Conservation (phyloP, 257 asterid genomes). For the Jasminum sambac region DNA sequence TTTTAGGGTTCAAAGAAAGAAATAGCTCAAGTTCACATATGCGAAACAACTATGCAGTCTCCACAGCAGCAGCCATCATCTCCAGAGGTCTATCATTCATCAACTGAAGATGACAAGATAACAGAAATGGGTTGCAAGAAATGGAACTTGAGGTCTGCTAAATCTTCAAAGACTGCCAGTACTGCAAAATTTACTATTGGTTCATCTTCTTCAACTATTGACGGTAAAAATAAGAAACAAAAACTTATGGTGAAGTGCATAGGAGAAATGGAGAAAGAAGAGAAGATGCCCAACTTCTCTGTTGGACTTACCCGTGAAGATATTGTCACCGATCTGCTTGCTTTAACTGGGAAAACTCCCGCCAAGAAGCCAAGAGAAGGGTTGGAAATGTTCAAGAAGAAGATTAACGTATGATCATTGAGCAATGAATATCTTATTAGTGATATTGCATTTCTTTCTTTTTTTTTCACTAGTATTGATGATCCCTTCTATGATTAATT, state of each 20-base stretch:
- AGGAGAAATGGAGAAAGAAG: neutral
- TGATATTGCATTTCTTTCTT: neutral
- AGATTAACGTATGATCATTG: conserved; percentile 2
- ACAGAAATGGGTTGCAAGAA: neutral
- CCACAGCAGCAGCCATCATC: neutral
- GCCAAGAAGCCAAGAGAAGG: conserved; percentile 1
- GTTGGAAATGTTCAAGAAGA: neutral
- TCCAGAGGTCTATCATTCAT: neutral
- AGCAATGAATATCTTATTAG: neutral
- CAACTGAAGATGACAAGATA: neutral
- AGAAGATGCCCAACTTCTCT: conserved; percentile 6
- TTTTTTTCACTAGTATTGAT: too few relatives aligned
- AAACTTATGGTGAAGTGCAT: neutral
- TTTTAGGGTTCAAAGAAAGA: too few relatives aligned
- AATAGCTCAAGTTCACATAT: too few relatives aligned
- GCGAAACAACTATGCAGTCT: neutral
- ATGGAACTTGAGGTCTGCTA: neutral
- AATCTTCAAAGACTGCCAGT: neutral
- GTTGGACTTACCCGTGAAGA: conserved; percentile 4
- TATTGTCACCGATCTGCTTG: conserved; percentile 1
- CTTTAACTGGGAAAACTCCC: conserved; percentile 11
- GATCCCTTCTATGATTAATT: neutral
- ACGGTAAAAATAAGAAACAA: neutral
- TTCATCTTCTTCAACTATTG: neutral
- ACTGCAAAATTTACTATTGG: neutral